Evolutionary conservation across 2,329 filamentous ascomycete species (phyloP).

Genomic region (Talaromyces marneffei): DNA sequence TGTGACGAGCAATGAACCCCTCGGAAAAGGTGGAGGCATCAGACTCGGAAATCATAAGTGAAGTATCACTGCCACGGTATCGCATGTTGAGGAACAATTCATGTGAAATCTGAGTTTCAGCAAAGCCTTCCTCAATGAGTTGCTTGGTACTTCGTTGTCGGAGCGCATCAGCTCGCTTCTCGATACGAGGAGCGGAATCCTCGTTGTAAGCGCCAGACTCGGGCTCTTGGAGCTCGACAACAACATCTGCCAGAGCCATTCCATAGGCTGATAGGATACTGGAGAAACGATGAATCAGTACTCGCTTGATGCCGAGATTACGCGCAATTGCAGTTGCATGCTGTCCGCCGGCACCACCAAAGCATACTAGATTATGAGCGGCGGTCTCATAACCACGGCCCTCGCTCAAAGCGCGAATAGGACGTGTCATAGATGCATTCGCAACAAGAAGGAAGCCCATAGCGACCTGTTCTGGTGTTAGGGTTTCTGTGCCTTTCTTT

Average conservation of each 20-base stretch:
- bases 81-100: slow-evolving; percentile 39
- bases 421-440: slow-evolving; percentile 22
- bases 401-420: slow-evolving; percentile 23
- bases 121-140: slow-evolving; percentile 35
- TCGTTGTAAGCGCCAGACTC: slow-evolving; percentile 21
- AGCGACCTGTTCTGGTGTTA: slow-evolving; percentile 24
- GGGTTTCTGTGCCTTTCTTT: slow-evolving; percentile 22
- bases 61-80: slow-evolving; percentile 43
- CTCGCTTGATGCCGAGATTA: slow-evolving; percentile 36
- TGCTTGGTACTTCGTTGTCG: slow-evolving; percentile 26
- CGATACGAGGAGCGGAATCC: slow-evolving; percentile 18
- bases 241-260: slow-evolving; percentile 39
- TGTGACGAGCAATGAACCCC: slow-evolving; percentile 35
- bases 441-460: slow-evolving; percentile 23
- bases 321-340: slow-evolving; percentile 41
- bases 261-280: slow-evolving; percentile 43
- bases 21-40: slow-evolving; percentile 31
- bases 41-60: slow-evolving; percentile 36
- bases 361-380: slow-evolving; percentile 25
- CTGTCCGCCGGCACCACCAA: slow-evolving; percentile 32
- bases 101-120: slow-evolving; percentile 25
- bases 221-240: slow-evolving; percentile 34
- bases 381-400: slow-evolving; percentile 24
- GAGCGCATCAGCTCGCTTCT: slow-evolving; percentile 25
- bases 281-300: slow-evolving; percentile 42